Evolutionary conservation across 768 basidiomycete genomes (phyloP).

Genomic region (Trametes villosa): DNA sequence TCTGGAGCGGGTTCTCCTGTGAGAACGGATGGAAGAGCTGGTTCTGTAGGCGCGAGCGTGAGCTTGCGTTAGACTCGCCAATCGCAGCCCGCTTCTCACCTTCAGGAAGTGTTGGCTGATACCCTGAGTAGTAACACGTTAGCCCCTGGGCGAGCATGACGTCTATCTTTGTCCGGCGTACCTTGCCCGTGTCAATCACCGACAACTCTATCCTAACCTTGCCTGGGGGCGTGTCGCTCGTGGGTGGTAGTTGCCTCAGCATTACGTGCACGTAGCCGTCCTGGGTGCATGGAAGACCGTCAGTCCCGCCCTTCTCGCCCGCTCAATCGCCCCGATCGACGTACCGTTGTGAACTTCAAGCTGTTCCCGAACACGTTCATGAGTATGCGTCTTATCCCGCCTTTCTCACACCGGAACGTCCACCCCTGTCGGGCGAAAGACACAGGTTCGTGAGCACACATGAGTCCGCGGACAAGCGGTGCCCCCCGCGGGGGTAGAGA

Average conservation of each 20-base stretch:
- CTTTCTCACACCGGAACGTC: conserved; percentile 87
- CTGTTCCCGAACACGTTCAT: conserved; percentile 97
- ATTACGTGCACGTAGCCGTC: conserved; percentile 87
- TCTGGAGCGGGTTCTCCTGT: conserved; percentile 92
- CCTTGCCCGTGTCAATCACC: conserved; percentile 91
- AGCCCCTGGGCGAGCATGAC: not conserved
- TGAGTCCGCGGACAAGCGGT: not conserved
- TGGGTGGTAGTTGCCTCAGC: conserved; percentile 71
- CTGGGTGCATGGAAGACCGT: conserved; percentile 42
- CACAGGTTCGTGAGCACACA: not conserved
- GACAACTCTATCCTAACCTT: conserved; percentile 80
- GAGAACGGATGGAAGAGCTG: conserved; percentile 97
- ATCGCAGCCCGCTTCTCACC: conserved; percentile 44
- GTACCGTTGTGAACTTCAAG: conserved; percentile 85
- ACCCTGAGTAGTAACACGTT: conserved; percentile 49
- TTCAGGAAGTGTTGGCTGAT: conserved; percentile 93
- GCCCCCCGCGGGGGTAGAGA: not conserved
- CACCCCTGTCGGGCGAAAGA: conserved; percentile 61
- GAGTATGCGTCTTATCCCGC: conserved; percentile 86
- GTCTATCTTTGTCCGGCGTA: conserved; percentile 29
- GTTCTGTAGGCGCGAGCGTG: conserved; percentile 53
- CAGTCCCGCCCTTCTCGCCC: not conserved
- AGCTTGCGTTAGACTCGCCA: not conserved
- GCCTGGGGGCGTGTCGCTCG: conserved; percentile 54
- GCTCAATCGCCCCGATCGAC: conserved; percentile 30